Conservation (phyloP, 2,329 filamentous ascomycete species). For the Phaeosphaeria sp. region DNA sequence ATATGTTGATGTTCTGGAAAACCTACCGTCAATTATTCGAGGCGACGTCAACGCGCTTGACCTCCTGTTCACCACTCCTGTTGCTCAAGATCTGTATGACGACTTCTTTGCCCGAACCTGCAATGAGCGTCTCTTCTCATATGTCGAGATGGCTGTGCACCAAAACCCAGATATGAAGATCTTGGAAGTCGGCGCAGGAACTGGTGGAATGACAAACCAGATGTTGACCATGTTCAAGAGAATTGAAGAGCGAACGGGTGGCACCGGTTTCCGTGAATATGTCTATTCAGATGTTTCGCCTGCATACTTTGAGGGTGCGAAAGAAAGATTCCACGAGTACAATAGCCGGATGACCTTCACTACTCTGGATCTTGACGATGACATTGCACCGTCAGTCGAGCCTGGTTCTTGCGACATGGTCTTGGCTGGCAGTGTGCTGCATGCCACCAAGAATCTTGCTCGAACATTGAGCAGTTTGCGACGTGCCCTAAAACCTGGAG, state of each 20-base stretch:
- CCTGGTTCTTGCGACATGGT: conserved; percentile 18
- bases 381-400: conserved; percentile 5
- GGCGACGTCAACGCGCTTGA: conserved; percentile 6
- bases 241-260: neutral
- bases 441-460: conserved; percentile 15
- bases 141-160: no score
- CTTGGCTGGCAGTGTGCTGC: conserved; percentile 45
- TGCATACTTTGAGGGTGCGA: neutral
- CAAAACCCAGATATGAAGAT: no score
- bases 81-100: conserved; percentile 3
- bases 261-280: neutral
- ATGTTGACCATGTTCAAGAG: neutral
- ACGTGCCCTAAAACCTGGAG: conserved; percentile 20
- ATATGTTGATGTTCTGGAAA: conserved; percentile 1
- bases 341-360: neutral
- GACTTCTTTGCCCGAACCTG: neutral
- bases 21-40: conserved; percentile 1
- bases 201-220: neutral
- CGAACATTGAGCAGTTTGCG: conserved; percentile 14
- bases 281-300: neutral
- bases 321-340: neutral
- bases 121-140: no score
- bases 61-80: conserved; percentile 1
- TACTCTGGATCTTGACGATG: neutral
- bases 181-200: neutral